Conservation (phyloP, 768 basidiomycete genomes). For the Lactarius sp. region DNA sequence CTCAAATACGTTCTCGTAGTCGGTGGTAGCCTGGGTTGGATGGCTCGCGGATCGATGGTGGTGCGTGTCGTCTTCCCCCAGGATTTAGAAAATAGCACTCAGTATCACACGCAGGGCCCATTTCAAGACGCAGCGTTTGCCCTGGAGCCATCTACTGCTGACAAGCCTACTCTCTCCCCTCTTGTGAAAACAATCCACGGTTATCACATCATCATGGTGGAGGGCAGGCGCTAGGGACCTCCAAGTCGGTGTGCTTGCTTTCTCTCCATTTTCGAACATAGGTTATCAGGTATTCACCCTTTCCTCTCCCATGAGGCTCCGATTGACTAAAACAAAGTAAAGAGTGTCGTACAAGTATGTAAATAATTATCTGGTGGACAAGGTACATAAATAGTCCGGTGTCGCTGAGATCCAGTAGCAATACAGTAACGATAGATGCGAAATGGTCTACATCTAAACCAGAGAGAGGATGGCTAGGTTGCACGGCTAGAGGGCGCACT, state of each 20-base stretch:
- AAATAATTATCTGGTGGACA: constrained; percentile 20
- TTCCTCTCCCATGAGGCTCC: neutral
- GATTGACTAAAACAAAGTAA: constrained; percentile 1
- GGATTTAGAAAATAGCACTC: neutral
- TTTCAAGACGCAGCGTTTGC: constrained; percentile 90
- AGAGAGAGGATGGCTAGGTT: neutral
- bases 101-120: constrained; percentile 40
- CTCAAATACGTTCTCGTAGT: constrained; percentile 38
- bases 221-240: constrained; percentile 55
- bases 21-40: constrained; percentile 85
- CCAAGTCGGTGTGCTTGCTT: neutral
- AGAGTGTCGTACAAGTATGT: constrained; percentile 19
- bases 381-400: constrained; percentile 21
- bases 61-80: constrained; percentile 36
- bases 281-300: constrained; percentile 1
- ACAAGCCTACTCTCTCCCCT: constrained; percentile 66
- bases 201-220: constrained; percentile 90
- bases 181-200: constrained; percentile 82
- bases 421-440: constrained; percentile 20
- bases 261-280: neutral
- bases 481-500: neutral
- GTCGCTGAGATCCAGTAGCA: constrained; percentile 19
- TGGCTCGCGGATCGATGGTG: constrained; percentile 81
- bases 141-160: constrained; percentile 70
- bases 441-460: constrained; percentile 20